phyloP scores from a whole-genome alignment of 2,329 filamentous ascomycete genomes.

The Aspergillus pseudotamarii region DNA sequence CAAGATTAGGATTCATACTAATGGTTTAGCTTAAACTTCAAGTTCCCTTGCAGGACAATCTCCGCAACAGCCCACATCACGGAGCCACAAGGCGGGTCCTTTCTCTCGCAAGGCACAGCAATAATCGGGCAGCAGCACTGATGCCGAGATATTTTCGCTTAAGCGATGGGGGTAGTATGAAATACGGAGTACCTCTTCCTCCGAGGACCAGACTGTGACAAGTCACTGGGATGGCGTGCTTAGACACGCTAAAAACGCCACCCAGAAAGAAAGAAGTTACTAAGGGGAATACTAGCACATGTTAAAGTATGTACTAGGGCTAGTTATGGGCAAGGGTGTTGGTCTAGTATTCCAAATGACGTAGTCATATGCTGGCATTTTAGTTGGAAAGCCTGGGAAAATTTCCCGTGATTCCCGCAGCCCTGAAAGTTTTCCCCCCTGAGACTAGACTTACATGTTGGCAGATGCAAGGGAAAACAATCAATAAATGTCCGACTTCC shows the following conservation, averaged over 20 bases:
- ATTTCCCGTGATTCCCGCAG: background rate
- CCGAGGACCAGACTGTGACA: background rate
- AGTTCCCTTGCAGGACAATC: background rate
- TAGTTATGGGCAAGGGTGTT: background rate
- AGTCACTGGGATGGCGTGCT: slow-evolving; percentile 3
- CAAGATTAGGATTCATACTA: slow-evolving; percentile 3
- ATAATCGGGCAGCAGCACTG: slow-evolving; percentile 1
- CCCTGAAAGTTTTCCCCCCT: background rate
- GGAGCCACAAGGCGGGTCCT: background rate
- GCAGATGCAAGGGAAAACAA: background rate
- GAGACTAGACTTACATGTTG: background rate
- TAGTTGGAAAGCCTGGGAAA: background rate
- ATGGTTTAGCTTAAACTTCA: background rate
- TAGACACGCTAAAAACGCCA: background rate
- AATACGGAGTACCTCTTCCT: background rate
- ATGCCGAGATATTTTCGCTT: background rate
- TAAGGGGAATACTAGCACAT: background rate
- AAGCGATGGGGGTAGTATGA: background rate
- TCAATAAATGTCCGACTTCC: background rate
- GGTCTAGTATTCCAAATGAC: background rate
- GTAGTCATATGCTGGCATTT: background rate
- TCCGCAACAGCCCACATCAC: background rate
- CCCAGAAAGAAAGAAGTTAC: background rate
- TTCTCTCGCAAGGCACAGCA: background rate
- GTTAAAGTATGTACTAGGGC: background rate